Conservation (phyloP, 2,329 filamentous ascomycete genomes). For the Zymoseptoria passerinii region DNA sequence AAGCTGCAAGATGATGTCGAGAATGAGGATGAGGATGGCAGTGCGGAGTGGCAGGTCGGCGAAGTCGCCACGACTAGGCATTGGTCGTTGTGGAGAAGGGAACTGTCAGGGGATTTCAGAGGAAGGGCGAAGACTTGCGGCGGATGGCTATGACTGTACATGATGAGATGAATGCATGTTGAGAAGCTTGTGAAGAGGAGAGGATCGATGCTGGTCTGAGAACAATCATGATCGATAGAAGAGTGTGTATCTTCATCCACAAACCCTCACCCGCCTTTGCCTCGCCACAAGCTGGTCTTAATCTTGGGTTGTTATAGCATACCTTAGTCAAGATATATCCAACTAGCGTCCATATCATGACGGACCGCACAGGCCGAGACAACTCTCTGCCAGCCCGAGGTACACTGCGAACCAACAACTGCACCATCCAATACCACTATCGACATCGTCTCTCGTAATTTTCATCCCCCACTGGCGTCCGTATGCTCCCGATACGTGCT, state of each 20-base stretch:
- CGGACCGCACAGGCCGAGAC: not conserved
- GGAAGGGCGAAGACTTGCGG: not conserved
- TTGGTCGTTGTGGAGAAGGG: not conserved
- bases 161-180: not conserved
- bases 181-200: not conserved
- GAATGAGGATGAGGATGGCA: not conserved
- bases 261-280: too few relatives aligned
- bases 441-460: not conserved
- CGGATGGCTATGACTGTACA: not conserved
- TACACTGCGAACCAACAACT: not conserved
- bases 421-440: not conserved
- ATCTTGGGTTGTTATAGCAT: too few relatives aligned
- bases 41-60: not conserved
- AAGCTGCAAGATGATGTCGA: not conserved
- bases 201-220: too few relatives aligned
- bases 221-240: too few relatives aligned
- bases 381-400: not conserved
- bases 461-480: not conserved
- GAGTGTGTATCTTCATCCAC: too few relatives aligned
- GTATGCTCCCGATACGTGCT: slow-evolving; percentile 10
- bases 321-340: too few relatives aligned
- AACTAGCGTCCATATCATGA: not conserved
- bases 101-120: not conserved
- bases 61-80: not conserved
- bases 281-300: too few relatives aligned